Evolutionary conservation across 306 rosid species (phyloP).

Genomic region (Dalbergia cultrata): DNA sequence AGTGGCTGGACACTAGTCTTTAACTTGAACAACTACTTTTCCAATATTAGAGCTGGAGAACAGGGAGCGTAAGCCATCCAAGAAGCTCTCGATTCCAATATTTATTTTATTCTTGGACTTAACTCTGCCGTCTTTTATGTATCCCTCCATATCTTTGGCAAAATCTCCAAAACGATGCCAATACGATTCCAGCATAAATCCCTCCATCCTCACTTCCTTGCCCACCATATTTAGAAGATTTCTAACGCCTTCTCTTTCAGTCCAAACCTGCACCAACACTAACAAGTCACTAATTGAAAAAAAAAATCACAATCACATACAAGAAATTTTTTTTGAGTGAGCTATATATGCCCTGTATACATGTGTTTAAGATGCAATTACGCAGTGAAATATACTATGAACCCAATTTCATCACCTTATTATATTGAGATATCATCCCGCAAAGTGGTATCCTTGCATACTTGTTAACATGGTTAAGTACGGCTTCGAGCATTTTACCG

Average conservation of each 20-base stretch:
- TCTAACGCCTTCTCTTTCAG: conserved; percentile 68
- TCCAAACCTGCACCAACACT: conserved; percentile 62
- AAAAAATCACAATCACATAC: background rate
- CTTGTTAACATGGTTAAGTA: conserved; percentile 69
- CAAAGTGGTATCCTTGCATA: conserved; percentile 67
- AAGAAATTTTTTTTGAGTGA: background rate
- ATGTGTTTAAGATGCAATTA: background rate
- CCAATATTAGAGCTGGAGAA: conserved; percentile 69
- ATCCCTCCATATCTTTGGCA: conserved; percentile 61
- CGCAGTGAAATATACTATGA: background rate
- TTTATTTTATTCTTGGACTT: conserved; percentile 56
- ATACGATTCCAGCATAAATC: conserved; percentile 60
- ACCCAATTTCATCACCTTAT: conserved; percentile 51
- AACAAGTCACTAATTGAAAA: background rate
- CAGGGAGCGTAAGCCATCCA: conserved; percentile 60
- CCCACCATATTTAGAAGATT: conserved; percentile 74
- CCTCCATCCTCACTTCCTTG: conserved; percentile 71
- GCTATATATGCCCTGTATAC: background rate
- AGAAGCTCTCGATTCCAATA: conserved; percentile 57
- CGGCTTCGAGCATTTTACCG: conserved; percentile 75
- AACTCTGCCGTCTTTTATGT: conserved; percentile 61
- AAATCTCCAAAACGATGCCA: conserved; percentile 67
- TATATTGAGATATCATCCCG: conserved; percentile 77
- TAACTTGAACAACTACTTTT: conserved; percentile 63
- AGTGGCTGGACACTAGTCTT: conserved; percentile 17